Base-by-base conservation (phyloP, 2,329 filamentous ascomycete genomes). In the Xylaria polymorpha region DNA sequence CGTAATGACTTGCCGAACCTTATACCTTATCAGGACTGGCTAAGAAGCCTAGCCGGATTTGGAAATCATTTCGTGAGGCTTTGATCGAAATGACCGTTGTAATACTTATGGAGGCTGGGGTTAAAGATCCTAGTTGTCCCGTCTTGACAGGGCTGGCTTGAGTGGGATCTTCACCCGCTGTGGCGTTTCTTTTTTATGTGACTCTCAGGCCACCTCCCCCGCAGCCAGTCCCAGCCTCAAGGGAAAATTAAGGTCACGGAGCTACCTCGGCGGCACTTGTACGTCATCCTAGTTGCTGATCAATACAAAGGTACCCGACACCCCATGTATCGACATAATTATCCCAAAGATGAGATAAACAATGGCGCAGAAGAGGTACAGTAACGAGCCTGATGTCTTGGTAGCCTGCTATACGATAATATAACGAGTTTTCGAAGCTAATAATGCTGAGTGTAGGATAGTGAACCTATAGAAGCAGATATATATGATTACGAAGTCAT, bases 231-330 rank as follows among this genome's bases (percentile, higher is more conserved):
- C 70, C 68, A 72, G 70, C 68, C 65, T 66, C 68, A 63, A 63
- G 51, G 37, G 20, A 57, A 64, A 44, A 62, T 64, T 61, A 63
- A 68, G 50, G 60, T 66, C 39, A 63, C 68, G 70, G 68, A 37
- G 69, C 63, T 69, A 68, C 70, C 63, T 72, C 70, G 70, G 66
- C 48, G 63, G 37, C 66, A 67, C 56, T 65, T 25, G 25, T 53
- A 64, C 61, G 68, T 64, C 55, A 76, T 73, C 75, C 75, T 68
- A 66, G 74, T 69, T 60, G 67, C 67, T 67, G 69, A 71, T 71
- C 67, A 51, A 67, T 65, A 60, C 61, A 50, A 61, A 20, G 57
- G 55, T 48, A 44, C 44, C 37, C 15, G 43, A 25, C 10, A 48
- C 10, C 10, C 37, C n/a, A 39, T 51, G 22, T 48, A 44, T 35